These are phyloP conservation scores for Mucor irregularis DNA, from an alignment of 371 early-diverging fungal species.

Conservation along the genomic window DNA sequence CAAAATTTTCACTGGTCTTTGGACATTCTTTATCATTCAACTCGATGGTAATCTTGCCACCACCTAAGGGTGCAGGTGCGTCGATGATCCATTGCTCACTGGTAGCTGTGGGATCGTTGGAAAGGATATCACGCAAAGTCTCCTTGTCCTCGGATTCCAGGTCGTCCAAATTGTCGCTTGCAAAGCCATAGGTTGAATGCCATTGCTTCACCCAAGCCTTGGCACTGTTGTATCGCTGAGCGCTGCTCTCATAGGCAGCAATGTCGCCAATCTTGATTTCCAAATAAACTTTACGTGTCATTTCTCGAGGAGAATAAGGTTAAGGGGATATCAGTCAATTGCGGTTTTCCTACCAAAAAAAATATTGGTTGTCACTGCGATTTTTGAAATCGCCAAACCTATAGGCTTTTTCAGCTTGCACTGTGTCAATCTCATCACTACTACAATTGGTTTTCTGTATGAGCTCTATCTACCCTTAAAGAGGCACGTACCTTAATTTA, in stretches of 20 bases:
- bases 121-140: constrained; percentile 47
- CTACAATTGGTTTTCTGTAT: too few species aligned
- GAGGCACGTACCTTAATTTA: too few species aligned
- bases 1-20: constrained; percentile 65
- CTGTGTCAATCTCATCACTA: too few species aligned
- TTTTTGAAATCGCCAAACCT: too few species aligned
- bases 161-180: constrained; percentile 29
- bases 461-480: too few species aligned
- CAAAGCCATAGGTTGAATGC: constrained; percentile 46
- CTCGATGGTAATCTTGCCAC: constrained; percentile 52
- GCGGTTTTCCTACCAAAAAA: too few species aligned
- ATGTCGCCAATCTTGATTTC: constrained; percentile 54
- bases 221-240: constrained; percentile 31
- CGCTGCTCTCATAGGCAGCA: constrained; percentile 26
- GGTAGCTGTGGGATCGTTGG: constrained; percentile 33
- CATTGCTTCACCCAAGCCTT: constrained; percentile 46
- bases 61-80: constrained; percentile 39
- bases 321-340: too few species aligned
- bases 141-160: constrained; percentile 35
- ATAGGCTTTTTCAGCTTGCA: too few species aligned
- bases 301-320: background rate
- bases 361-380: too few species aligned
- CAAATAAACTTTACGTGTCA: constrained; percentile 36
- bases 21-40: constrained; percentile 57
- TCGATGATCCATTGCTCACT: constrained; percentile 37